Evolutionary conservation across 768 basidiomycete species (phyloP), one percentile per base, ranked within the genome.

Genomic region (Chalciporus chontae): DNA sequence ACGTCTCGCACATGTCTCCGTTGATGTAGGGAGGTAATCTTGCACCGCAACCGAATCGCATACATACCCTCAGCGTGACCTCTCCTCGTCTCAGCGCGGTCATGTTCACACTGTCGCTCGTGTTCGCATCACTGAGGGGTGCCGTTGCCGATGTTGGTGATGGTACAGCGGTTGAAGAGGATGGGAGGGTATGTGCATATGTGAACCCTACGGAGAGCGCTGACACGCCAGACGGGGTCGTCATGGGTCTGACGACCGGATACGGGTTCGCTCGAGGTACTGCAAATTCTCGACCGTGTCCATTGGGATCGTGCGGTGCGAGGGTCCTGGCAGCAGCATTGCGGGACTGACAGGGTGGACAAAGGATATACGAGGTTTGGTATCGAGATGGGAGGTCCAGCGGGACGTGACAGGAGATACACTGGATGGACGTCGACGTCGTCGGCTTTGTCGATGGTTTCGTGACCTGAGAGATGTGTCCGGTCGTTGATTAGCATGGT

Each of bases 21-120:
- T 11, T n/a, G 8, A 34, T 37, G 26, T 51, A 38, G 24, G 17
- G 1, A 2, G 47, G 43, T 3, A 66, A 10, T 2, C 45, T 49
- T 0, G 38, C 43, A 5, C 58, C 55, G 15, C 62, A 63, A 6
- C 64, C 64, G 7, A 47, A 53, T 39, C 64, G 58, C 48, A 53
- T 45, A 19, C 62, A 63, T 8, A 50, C 43, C 4, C 43, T 47
- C 7, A 37, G 36, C 18, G 37, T 15, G 13, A 14, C 8, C 11
- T 7, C 29, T 11, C 29, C 29, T 4, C 10, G 9, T 31, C 29
- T 31, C 10, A 31, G 13, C 29, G 29, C 13, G 8, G 29, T 4
- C 13, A 31, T 31, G 29, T 31, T 11, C 29, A 31, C 29, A 1
- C 13, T 10, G 10, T 14, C 14, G 5, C 11, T 40, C 23, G 18